Evolutionary conservation across 1,139 yeast species (phyloP).

Genomic region (Yarrowia galli): DNA sequence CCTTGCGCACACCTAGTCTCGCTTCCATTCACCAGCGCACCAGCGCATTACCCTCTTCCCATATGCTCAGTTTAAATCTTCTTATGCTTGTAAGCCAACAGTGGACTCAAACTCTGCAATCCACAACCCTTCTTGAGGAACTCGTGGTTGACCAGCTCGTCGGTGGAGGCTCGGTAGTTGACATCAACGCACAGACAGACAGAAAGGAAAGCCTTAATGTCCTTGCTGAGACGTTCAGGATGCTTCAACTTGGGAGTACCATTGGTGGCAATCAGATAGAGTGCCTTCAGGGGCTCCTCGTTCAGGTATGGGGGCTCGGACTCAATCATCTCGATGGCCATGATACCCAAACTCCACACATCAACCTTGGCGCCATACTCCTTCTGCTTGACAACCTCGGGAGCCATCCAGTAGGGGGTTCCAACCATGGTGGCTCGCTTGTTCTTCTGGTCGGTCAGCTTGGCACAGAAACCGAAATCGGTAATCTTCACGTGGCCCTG

Average conservation of each 20-base stretch:
- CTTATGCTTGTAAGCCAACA: slow-evolving; percentile 69
- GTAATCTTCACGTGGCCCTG: slow-evolving; percentile 93
- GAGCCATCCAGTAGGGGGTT: slow-evolving; percentile 99
- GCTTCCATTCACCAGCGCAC: too few species aligned
- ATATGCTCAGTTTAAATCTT: slow-evolving; percentile 12
- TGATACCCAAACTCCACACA: slow-evolving; percentile 97
- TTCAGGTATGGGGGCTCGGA: slow-evolving; percentile 97
- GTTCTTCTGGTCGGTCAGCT: slow-evolving; percentile 87
- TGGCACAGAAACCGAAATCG: slow-evolving; percentile 98
- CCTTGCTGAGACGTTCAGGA: slow-evolving; percentile 79
- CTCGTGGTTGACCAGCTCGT: slow-evolving; percentile 81
- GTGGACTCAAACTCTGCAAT: slow-evolving; percentile 68
- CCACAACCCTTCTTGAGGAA: slow-evolving; percentile 79
- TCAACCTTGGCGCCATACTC: slow-evolving; percentile 97
- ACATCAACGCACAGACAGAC: slow-evolving; percentile 97
- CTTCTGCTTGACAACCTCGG: slow-evolving; percentile 95
- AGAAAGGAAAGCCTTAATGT: slow-evolving; percentile 84
- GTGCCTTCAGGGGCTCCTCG: slow-evolving; percentile 90
- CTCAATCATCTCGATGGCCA: slow-evolving; percentile 98
- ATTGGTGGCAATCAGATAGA: slow-evolving; percentile 91
- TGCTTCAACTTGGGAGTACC: slow-evolving; percentile 95
- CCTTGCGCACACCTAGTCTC: too few species aligned
- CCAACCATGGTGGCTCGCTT: slow-evolving; percentile 99
- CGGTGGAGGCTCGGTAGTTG: slow-evolving; percentile 87
- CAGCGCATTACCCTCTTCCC: neutral